Percentiles rank a stretch among this genome's conserved stretches.
These are phyloP conservation scores for Cubamyces lactineus DNA, from an alignment of 768 basidiomycete species.

Conservation along the genomic window DNA sequence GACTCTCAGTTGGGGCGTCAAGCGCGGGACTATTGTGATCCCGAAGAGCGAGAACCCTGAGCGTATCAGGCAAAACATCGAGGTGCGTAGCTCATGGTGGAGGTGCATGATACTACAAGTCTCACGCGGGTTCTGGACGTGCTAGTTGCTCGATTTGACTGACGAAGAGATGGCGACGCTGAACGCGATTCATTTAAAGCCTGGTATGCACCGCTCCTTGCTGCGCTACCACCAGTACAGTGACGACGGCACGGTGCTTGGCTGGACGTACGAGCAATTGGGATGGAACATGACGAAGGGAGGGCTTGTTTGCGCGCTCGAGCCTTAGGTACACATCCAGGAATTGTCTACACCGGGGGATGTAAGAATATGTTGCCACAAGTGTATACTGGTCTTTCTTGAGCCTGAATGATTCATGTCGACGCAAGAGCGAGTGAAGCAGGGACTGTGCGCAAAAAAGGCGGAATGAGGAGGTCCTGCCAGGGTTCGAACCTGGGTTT, in stretches of 20 bases:
- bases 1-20: conserved; percentile 59
- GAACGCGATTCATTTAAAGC: conserved; percentile 58
- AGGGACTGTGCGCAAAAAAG: no score
- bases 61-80: conserved; percentile 57
- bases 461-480: conserved; percentile 17
- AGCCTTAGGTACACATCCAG: not conserved
- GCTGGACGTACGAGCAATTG: conserved; percentile 49
- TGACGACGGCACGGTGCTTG: conserved; percentile 40
- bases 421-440: no score
- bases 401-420: no score
- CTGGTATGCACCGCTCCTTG: conserved; percentile 45
- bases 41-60: conserved; percentile 52
- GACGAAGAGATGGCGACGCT: conserved; percentile 63
- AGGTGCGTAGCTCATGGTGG: conserved; percentile 30
- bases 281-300: conserved; percentile 46
- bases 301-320: conserved; percentile 30
- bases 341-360: no score
- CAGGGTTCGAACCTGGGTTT: conserved; percentile 29
- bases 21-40: conserved; percentile 55
- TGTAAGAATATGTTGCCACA: no score
- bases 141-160: conserved; percentile 64
- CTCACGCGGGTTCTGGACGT: not conserved
- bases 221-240: conserved; percentile 28
- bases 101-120: no score
- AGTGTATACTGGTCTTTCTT: no score